Evolutionary conservation across 768 basidiomycete species (phyloP).

Genomic region (Amyloporia xantha): DNA sequence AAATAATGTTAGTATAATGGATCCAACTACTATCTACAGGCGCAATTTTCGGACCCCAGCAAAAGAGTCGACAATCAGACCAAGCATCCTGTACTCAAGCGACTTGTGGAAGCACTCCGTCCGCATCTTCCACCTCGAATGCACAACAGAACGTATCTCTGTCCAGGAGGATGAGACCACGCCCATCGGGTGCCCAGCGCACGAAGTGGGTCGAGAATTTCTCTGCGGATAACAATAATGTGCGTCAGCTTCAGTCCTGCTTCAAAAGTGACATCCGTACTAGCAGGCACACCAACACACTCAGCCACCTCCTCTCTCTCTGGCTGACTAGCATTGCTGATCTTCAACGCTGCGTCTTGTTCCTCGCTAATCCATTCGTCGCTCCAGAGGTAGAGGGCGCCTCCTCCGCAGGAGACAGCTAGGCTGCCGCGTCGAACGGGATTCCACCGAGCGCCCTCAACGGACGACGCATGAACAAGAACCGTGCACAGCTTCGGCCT

Average conservation of each 20-base stretch:
- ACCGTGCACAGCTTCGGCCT: constrained; percentile 59
- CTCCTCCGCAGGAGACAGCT: constrained; percentile 57
- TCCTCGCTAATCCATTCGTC: constrained; percentile 62
- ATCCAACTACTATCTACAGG: too few relatives aligned
- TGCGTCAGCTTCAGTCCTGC: too few relatives aligned
- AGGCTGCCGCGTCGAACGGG: constrained; percentile 62
- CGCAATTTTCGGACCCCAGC: too few relatives aligned
- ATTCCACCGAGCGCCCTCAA: constrained; percentile 74
- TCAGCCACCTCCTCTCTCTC: constrained; percentile 78
- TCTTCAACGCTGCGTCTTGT: constrained; percentile 8
- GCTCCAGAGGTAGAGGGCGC: constrained; percentile 73
- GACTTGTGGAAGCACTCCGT: constrained; percentile 1
- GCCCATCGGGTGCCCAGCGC: constrained; percentile 83
- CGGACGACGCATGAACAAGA: constrained; percentile 55
- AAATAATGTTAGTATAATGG: too few relatives aligned
- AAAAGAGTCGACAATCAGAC: too few relatives aligned
- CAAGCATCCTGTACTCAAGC: too few relatives aligned
- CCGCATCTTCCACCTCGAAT: constrained; percentile 53
- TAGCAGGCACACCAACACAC: constrained; percentile 83
- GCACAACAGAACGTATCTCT: constrained; percentile 81
- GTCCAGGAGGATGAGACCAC: constrained; percentile 68
- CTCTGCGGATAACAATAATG: constrained; percentile 31
- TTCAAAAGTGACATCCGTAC: constrained; percentile 29
- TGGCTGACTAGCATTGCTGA: constrained; percentile 27
- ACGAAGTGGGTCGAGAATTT: constrained; percentile 67